phyloP scores from a whole-genome alignment of 192 early-diverging fungal genomes.

The Podila epigama region DNA sequence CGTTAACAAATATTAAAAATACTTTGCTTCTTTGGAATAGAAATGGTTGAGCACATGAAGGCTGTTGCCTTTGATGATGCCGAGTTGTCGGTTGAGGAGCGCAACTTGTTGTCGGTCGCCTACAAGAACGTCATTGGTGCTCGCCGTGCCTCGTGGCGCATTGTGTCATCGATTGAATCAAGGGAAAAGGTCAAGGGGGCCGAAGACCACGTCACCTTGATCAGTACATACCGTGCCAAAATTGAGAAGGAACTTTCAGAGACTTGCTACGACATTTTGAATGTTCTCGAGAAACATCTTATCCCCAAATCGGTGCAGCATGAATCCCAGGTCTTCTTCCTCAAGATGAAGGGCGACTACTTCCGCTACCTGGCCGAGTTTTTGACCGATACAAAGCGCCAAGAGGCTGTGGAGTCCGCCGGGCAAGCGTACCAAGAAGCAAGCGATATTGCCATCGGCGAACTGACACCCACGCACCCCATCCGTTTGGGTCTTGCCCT shows the following conservation, averaged over 20 bases:
- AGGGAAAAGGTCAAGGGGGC: constrained; percentile 98
- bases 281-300: constrained; percentile 88
- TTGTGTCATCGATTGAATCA: constrained; percentile 99
- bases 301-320: constrained; percentile 91
- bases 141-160: constrained; percentile 98
- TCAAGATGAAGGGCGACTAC: constrained; percentile 99
- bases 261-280: constrained; percentile 95
- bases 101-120: constrained; percentile 97
- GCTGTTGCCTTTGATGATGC: constrained; percentile 63
- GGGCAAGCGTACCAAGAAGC: constrained; percentile 96
- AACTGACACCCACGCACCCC: constrained; percentile 97
- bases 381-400: constrained; percentile 84
- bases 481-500: constrained; percentile 97
- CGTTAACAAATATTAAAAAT: not conserved
- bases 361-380: constrained; percentile 99
- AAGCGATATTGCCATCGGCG: constrained; percentile 92
- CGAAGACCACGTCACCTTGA: constrained; percentile 87
- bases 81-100: constrained; percentile 97
- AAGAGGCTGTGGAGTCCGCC: constrained; percentile 82
- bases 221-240: constrained; percentile 93
- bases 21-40: constrained; percentile 28
- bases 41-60: constrained; percentile 87
- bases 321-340: constrained; percentile 99
- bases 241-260: constrained; percentile 95
- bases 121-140: constrained; percentile 99